Conservation (phyloP, 805 yeast genomes). For the Metschnikowia chrysomelidarum region DNA sequence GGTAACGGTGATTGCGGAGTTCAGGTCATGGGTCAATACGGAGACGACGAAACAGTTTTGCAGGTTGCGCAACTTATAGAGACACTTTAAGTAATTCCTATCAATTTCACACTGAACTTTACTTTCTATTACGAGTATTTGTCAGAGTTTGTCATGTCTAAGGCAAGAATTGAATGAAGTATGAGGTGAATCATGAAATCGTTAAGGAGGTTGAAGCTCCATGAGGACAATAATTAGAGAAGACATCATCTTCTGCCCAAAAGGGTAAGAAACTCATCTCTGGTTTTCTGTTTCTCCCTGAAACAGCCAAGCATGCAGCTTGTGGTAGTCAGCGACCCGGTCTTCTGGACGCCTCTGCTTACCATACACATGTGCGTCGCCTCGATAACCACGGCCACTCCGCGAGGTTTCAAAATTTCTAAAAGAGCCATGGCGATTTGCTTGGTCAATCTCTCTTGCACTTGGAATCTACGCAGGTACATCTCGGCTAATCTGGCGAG, state of each 20-base stretch:
- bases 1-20: conserved; percentile 47
- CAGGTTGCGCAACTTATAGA: conserved; percentile 26
- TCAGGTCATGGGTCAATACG: conserved; percentile 83
- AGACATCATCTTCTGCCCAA: conserved; percentile 48
- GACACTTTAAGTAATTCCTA: not conserved
- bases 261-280: conserved; percentile 90
- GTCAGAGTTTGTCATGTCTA: conserved; percentile 5
- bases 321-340: conserved; percentile 90
- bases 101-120: not conserved
- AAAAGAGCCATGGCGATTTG: conserved; percentile 95
- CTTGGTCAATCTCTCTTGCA: conserved; percentile 95
- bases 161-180: conserved; percentile 13
- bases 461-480: conserved; percentile 94
- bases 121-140: conserved; percentile 2
- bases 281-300: conserved; percentile 88
- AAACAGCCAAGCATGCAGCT: conserved; percentile 98
- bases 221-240: not conserved
- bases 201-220: conserved; percentile 18
- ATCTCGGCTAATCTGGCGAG: conserved; percentile 95
- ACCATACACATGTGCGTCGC: conserved; percentile 99
- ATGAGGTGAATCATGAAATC: conserved; percentile 21
- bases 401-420: conserved; percentile 89
- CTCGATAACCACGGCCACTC: conserved; percentile 97
- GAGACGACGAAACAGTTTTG: conserved; percentile 69
- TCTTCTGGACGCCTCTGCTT: conserved; percentile 93